Conservation (phyloP, 2,329 filamentous ascomycete species). For the Trichoderma polysporum region DNA sequence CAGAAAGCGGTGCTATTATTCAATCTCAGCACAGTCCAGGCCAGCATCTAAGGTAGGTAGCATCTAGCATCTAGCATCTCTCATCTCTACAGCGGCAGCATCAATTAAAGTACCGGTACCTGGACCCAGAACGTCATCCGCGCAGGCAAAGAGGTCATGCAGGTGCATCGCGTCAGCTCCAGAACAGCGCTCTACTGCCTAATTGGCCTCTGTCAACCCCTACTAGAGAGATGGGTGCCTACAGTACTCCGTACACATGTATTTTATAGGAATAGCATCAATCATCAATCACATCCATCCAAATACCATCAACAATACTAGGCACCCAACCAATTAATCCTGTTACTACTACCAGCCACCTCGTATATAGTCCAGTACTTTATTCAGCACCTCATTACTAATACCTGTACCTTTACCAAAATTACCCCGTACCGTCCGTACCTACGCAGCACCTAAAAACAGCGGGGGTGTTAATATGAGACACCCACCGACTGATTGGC, state of each 20-base stretch:
- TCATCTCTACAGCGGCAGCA: not conserved
- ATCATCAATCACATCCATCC: too few species aligned
- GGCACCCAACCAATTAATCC: too few species aligned
- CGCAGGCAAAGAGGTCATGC: constrained; percentile 13
- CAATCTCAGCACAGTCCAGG: not conserved
- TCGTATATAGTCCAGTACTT: too few species aligned
- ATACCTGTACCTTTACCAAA: not conserved
- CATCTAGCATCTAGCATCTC: too few species aligned
- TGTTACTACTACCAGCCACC: too few species aligned
- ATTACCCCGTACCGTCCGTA: too few species aligned
- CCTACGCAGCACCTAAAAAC: not conserved
- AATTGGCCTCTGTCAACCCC: not conserved
- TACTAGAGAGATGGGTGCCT: not conserved
- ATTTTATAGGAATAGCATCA: too few species aligned
- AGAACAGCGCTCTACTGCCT: not conserved
- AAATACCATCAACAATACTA: too few species aligned
- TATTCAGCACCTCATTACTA: too few species aligned
- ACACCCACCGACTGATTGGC: constrained; percentile 13
- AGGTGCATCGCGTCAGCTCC: not conserved
- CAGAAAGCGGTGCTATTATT: not conserved
- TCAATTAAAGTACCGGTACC: constrained; percentile 1
- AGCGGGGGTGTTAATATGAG: constrained; percentile 20
- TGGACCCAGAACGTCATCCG: constrained; percentile 8
- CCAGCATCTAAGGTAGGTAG: too few species aligned
- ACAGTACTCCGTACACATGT: too few species aligned